phyloP scores from a whole-genome alignment of 169 alveolate genomes.

The Eimeria sp. region DNA sequence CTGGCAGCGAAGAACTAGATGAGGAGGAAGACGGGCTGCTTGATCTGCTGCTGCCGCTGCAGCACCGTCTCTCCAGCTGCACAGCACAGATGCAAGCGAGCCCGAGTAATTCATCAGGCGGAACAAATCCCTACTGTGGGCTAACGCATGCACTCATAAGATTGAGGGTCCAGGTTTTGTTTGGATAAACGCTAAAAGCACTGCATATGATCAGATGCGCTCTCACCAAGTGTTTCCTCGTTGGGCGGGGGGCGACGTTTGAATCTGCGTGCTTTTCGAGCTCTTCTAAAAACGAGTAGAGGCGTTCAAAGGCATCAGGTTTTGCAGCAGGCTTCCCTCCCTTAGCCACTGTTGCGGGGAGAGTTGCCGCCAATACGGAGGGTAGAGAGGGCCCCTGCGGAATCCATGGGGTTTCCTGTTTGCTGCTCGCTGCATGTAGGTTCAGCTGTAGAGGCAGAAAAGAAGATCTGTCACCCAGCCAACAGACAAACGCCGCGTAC shows the following conservation, averaged over 20 bases:
- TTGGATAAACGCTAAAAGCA: no score
- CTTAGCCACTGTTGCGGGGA: neutral
- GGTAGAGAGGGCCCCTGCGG: conserved; percentile 3
- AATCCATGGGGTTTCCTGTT: neutral
- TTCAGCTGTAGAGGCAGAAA: neutral
- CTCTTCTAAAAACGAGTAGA: conserved; percentile 25
- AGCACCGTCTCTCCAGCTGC: conserved; percentile 17
- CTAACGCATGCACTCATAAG: no score
- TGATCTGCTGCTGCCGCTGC: no score
- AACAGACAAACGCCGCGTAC: conserved; percentile 49
- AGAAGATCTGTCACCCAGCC: conserved; percentile 42
- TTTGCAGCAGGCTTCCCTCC: no score
- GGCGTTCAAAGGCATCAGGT: conserved; percentile 37
- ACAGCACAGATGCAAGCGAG: neutral
- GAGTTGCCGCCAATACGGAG: neutral
- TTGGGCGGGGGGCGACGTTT: neutral
- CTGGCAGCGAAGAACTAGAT: conserved; percentile 26
- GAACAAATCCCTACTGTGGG: no score
- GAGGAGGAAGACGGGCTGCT: neutral
- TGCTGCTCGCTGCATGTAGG: neutral
- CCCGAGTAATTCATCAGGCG: no score
- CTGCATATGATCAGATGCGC: no score
- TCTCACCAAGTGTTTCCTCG: conserved; percentile 28
- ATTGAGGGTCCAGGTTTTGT: no score
- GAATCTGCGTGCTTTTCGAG: conserved; percentile 18